Evolutionary conservation across 2,329 filamentous ascomycete species (phyloP).

Genomic region (Fusarium sterilihyphosum): DNA sequence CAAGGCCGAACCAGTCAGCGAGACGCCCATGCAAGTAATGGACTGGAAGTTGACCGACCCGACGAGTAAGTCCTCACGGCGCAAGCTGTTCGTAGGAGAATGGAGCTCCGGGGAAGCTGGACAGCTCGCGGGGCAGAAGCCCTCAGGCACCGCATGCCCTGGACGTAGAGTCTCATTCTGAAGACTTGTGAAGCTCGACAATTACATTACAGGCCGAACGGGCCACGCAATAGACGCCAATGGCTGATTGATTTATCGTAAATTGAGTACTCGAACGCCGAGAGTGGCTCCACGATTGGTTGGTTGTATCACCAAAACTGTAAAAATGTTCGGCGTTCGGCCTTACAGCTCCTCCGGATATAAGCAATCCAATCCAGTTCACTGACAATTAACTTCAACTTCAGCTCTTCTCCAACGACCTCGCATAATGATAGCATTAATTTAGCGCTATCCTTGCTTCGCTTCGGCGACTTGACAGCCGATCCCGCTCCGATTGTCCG

Average conservation of each 20-base stretch:
- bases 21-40: slow-evolving; percentile 19
- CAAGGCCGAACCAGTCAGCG: slow-evolving; percentile 33
- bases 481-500: slow-evolving; percentile 27
- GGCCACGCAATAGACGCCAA: slow-evolving; percentile 12
- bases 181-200: slow-evolving; percentile 22
- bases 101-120: slow-evolving; percentile 38
- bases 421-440: background rate
- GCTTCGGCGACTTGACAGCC: slow-evolving; percentile 16
- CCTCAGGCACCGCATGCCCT: slow-evolving; percentile 44
- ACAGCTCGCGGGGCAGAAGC: slow-evolving; percentile 38
- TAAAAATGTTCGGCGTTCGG: slow-evolving; percentile 32
- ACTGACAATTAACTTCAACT: background rate
- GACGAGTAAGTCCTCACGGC: slow-evolving; percentile 40
- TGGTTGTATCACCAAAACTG: slow-evolving; percentile 11
- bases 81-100: slow-evolving; percentile 36
- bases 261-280: background rate
- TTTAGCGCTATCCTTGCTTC: slow-evolving; percentile 22
- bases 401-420: slow-evolving; percentile 17
- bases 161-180: slow-evolving; percentile 41
- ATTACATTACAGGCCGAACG: slow-evolving; percentile 29
- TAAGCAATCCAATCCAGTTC: background rate
- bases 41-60: slow-evolving; percentile 34
- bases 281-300: slow-evolving; percentile 3
- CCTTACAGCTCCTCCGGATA: slow-evolving; percentile 31
- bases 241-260: slow-evolving; percentile 5